Conservation (phyloP, 2,329 filamentous ascomycete genomes). For the Stemphylium beticola region DNA sequence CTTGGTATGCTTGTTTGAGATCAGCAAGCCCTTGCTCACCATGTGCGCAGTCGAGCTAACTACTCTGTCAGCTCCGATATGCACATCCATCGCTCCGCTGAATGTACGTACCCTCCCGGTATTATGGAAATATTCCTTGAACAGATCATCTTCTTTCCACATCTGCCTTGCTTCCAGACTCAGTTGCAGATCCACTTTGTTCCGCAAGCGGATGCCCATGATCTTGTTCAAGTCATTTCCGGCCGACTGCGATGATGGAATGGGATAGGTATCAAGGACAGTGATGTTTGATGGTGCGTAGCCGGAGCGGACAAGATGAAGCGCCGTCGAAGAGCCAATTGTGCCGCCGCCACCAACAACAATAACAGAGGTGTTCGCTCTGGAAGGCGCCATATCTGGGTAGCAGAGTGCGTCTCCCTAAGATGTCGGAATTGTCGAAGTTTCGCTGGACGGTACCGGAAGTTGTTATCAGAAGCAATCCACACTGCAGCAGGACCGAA, state of each 20-base stretch:
- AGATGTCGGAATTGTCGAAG: not conserved
- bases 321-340: slow-evolving; percentile 61
- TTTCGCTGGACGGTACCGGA: not conserved
- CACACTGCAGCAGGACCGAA: slow-evolving; percentile 9
- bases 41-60: slow-evolving; percentile 41
- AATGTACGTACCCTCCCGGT: slow-evolving; percentile 45
- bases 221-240: slow-evolving; percentile 62
- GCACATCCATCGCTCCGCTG: not conserved
- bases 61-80: not conserved
- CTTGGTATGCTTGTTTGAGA: slow-evolving; percentile 47
- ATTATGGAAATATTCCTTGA: slow-evolving; percentile 55
- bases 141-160: slow-evolving; percentile 56
- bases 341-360: slow-evolving; percentile 60
- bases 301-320: slow-evolving; percentile 57
- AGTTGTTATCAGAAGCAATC: slow-evolving; percentile 11
- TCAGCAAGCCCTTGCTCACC: slow-evolving; percentile 48
- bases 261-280: slow-evolving; percentile 55
- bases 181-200: slow-evolving; percentile 46
- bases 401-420: not conserved
- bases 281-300: slow-evolving; percentile 55
- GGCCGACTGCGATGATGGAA: slow-evolving; percentile 56
- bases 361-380: slow-evolving; percentile 39
- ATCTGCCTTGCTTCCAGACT: slow-evolving; percentile 45
- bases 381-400: slow-evolving; percentile 23
- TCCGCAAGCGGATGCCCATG: slow-evolving; percentile 49